Evolutionary conservation across 176 grass and related monocot species (phyloP).

Genomic region (Eleusine indica): DNA sequence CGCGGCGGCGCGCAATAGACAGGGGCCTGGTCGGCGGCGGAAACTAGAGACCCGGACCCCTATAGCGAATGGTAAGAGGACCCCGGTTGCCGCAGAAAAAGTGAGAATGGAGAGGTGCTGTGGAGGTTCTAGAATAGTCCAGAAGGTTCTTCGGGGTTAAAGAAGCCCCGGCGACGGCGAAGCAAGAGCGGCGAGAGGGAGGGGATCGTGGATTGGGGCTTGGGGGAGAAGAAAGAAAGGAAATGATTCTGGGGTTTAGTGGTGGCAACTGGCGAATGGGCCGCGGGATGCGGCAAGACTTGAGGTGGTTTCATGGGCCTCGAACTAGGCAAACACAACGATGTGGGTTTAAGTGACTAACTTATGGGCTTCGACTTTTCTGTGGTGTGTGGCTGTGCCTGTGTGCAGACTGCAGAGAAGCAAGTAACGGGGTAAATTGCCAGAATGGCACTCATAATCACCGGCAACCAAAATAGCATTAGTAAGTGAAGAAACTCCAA

Average conservation of each 20-base stretch:
- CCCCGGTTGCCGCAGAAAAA: not conserved
- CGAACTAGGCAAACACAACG: not conserved
- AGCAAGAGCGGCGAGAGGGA: not conserved
- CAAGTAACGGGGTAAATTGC: too few species aligned
- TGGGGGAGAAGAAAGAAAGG: conserved; percentile 40
- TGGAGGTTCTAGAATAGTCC: conserved; percentile 18
- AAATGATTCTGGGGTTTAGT: conserved; percentile 4
- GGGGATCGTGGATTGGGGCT: conserved; percentile 43
- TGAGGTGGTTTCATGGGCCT: not conserved
- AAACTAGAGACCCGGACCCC: not conserved
- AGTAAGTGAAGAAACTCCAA: too few species aligned
- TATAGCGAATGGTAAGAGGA: not conserved
- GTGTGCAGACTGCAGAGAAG: too few species aligned
- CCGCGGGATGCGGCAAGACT: conserved; percentile 2
- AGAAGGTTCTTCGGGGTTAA: not conserved
- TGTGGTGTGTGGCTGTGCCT: too few species aligned
- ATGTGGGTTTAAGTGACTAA: not conserved
- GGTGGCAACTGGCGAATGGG: not conserved
- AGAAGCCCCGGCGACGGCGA: conserved; percentile 3
- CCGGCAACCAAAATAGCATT: too few species aligned
- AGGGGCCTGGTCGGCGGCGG: not conserved
- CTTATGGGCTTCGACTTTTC: not conserved
- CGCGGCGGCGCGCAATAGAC: conserved; percentile 15
- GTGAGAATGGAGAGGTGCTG: not conserved
- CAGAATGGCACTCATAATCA: too few species aligned